Conservation (phyloP, 129 eudicot species). For the Helianthus tuberosus region DNA sequence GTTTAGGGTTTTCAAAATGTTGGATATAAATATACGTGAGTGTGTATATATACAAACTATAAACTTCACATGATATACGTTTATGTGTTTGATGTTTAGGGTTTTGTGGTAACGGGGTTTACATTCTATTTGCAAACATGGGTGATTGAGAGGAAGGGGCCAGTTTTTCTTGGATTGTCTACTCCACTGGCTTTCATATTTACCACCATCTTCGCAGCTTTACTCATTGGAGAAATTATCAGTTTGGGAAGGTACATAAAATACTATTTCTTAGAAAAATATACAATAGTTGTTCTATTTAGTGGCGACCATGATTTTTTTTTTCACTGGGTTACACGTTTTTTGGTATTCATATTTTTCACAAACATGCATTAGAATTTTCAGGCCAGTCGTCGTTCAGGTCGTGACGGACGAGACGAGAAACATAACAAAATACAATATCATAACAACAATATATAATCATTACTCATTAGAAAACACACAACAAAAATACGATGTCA, state of each 20-base stretch:
- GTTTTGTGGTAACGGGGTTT: slow-evolving; percentile 68
- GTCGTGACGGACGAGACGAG: no score
- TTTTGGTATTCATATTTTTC: no score
- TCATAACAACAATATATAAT: no score
- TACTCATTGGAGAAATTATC: slow-evolving; percentile 59
- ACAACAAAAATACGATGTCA: no score
- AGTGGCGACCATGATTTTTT: no score
- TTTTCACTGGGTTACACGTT: no score
- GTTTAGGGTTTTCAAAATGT: no score
- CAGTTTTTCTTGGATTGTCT: slow-evolving; percentile 72
- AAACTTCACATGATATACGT: not conserved
- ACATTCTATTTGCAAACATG: slow-evolving; percentile 74
- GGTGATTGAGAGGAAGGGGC: slow-evolving; percentile 85
- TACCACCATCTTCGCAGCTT: slow-evolving; percentile 42
- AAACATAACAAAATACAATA: no score
- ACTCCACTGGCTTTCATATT: slow-evolving; percentile 59
- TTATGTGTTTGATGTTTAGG: slow-evolving; percentile 40
- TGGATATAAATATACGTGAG: no score
- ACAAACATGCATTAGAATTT: no score
- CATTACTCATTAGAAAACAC: no score
- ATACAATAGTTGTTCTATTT: not conserved
- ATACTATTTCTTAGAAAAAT: not conserved
- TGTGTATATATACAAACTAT: not conserved
- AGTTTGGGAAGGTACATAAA: slow-evolving; percentile 61
- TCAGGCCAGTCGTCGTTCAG: no score